Evolutionary conservation across 768 basidiomycete species (phyloP), one percentile per base, ranked within the genome.

Genomic region (Chiua virens): DNA sequence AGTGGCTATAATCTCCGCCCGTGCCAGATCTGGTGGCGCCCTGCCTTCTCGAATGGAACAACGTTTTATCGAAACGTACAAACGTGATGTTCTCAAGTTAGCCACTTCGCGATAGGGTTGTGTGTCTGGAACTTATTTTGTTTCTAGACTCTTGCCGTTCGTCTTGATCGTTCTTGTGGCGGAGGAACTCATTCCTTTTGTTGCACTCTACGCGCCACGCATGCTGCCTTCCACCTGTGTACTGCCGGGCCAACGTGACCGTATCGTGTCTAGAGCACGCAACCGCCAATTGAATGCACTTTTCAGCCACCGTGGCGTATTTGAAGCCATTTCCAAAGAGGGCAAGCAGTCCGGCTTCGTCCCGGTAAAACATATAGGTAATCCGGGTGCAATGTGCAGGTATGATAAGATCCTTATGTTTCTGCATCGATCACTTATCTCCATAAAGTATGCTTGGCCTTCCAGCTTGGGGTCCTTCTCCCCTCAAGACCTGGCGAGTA

Each of bases 151-250:
- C 35, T 71, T 92, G 4, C 92, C 92, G 0, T 94, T 93, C 71
- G 63, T 91, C 9, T 58, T 89, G 58, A 81, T 92, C 52, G 77
- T 90, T 25, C 64, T 89, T 23, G 65, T 92, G 14, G 73, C 90
- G 1, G 92, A 94, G 67, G 92, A 94, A 68, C 65, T 87, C 30
- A 80, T 94, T 49, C 92, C 92, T 14, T 76, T 94, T 54, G 80
- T 92, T 54, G 89, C 89, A 23, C 80, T 94, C 53, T 93, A 89
- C 61, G 84, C 81, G n/a, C 92, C 92, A 2, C 81, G 79, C 63
- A 78, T 91, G 73, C 81, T 94, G 23, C 92, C 92, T 1, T 92
- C 90, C 3, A 93, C 92, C 0, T 92, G 90, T 63, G 77, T 93
- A 48, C 79, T 94, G 6, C 88, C 92, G 2, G 84, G 87, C 13